Conservation (phyloP, 2,329 filamentous ascomycete genomes). For the Aspergillus brasiliensis region DNA sequence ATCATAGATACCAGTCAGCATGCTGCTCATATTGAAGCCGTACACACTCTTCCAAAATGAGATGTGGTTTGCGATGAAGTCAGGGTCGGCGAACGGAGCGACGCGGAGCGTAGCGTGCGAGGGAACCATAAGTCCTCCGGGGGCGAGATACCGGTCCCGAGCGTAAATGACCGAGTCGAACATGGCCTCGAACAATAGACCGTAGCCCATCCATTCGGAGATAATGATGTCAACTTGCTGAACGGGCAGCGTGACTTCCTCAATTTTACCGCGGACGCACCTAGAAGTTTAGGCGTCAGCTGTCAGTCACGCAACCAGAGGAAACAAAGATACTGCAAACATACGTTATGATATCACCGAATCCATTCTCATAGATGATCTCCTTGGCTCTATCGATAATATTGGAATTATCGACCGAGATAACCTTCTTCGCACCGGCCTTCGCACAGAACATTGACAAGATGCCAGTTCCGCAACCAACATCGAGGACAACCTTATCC, state of each 20-base stretch:
- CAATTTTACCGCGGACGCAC: slow-evolving; percentile 80
- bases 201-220: slow-evolving; percentile 98
- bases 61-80: slow-evolving; percentile 76
- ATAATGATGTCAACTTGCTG: slow-evolving; percentile 89
- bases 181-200: slow-evolving; percentile 92
- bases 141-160: slow-evolving; percentile 79
- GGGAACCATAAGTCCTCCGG: slow-evolving; percentile 80
- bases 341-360: slow-evolving; percentile 70
- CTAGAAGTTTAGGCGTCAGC: slow-evolving; percentile 26
- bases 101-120: slow-evolving; percentile 82
- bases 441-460: slow-evolving; percentile 92
- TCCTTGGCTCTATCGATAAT: slow-evolving; percentile 86
- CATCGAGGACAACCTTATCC: slow-evolving; percentile 84
- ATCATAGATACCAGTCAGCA: slow-evolving; percentile 79
- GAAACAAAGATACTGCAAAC: slow-evolving; percentile 12
- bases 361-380: slow-evolving; percentile 79
- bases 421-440: slow-evolving; percentile 81
- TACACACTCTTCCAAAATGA: slow-evolving; percentile 91
- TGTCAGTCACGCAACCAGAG: slow-evolving; percentile 9
- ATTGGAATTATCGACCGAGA: slow-evolving; percentile 88
- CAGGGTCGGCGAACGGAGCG: slow-evolving; percentile 75
- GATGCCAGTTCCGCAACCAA: slow-evolving; percentile 84
- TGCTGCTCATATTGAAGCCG: slow-evolving; percentile 89
- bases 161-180: slow-evolving; percentile 88
- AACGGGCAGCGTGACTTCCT: slow-evolving; percentile 79